These are phyloP conservation scores for Tolypocladium album DNA, from an alignment of 2,329 filamentous ascomycete genomes.

Conservation along the genomic window DNA sequence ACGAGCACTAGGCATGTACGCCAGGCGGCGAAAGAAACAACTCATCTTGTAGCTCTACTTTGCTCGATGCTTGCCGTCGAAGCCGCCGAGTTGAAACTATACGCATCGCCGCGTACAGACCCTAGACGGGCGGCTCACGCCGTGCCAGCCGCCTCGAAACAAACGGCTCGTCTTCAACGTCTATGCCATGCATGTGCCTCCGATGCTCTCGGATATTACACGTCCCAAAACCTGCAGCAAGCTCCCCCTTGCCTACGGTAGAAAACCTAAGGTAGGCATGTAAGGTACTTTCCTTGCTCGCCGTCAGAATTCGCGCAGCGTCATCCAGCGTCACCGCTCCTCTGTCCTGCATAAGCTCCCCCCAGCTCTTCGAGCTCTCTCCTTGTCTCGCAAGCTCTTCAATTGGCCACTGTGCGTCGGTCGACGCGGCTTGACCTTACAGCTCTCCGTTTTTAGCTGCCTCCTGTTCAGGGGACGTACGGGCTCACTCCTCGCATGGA, in stretches of 20 bases:
- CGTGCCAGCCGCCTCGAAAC: neutral
- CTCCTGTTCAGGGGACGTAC: neutral
- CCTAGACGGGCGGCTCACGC: neutral
- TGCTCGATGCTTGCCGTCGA: neutral
- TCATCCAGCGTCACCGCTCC: neutral
- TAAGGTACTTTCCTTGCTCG: neutral
- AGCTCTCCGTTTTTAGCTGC: neutral
- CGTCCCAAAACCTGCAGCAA: neutral
- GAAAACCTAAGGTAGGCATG: no score
- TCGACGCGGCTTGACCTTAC: neutral
- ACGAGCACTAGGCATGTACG: no score
- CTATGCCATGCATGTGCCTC: neutral
- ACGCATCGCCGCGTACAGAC: neutral
- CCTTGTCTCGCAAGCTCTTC: neutral
- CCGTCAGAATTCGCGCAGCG: neutral
- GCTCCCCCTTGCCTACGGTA: neutral
- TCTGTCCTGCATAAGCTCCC: neutral
- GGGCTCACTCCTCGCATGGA: neutral
- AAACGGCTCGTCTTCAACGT: neutral
- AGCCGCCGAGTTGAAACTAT: neutral
- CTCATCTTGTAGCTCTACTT: conserved; percentile 1
- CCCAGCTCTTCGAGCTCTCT: neutral
- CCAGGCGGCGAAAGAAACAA: neutral
- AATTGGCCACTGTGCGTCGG: neutral
- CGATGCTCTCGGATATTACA: neutral